A percentile compares a stretch with the other conserved stretches of the same genome.
These are phyloP conservation scores for Phlyctochytrium bullatum DNA, from an alignment of 192 early-diverging fungal species.

Conservation along the genomic window DNA sequence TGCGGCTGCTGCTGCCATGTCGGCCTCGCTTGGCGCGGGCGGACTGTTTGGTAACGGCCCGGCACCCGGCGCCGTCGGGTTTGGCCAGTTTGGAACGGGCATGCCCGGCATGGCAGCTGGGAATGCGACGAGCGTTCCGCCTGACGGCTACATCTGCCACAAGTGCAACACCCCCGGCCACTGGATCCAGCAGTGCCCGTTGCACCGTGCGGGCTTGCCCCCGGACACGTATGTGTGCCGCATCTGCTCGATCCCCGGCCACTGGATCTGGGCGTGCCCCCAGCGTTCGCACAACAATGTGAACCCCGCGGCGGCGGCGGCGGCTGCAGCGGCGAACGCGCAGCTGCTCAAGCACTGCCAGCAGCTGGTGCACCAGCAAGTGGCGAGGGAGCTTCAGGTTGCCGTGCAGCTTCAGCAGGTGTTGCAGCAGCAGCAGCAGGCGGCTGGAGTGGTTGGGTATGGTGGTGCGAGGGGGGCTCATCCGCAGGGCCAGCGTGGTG, in stretches of 20 bases:
- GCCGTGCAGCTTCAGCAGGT: neutral
- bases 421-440: neutral
- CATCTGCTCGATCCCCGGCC: neutral
- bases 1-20: too few species aligned
- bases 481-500: too few species aligned
- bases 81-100: neutral
- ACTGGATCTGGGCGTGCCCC: slow-evolving; percentile 7
- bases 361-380: neutral
- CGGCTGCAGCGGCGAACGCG: too few species aligned
- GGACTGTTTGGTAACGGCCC: too few species aligned
- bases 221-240: slow-evolving; percentile 6
- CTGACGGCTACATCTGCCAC: slow-evolving; percentile 41
- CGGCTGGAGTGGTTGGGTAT: too few species aligned
- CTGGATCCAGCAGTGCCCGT: slow-evolving; percentile 15
- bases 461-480: too few species aligned
- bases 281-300: too few species aligned
- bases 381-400: neutral
- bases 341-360: too few species aligned
- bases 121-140: slow-evolving; percentile 28
- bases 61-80: too few species aligned
- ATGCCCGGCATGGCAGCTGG: neutral
- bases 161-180: slow-evolving; percentile 41
- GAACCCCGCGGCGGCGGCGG: too few species aligned
- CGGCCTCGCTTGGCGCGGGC: too few species aligned
- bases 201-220: neutral